Evolutionary conservation across 495 filamentous ascomycete species (phyloP).

Genomic region (Diplogelasinospora grovesii): DNA sequence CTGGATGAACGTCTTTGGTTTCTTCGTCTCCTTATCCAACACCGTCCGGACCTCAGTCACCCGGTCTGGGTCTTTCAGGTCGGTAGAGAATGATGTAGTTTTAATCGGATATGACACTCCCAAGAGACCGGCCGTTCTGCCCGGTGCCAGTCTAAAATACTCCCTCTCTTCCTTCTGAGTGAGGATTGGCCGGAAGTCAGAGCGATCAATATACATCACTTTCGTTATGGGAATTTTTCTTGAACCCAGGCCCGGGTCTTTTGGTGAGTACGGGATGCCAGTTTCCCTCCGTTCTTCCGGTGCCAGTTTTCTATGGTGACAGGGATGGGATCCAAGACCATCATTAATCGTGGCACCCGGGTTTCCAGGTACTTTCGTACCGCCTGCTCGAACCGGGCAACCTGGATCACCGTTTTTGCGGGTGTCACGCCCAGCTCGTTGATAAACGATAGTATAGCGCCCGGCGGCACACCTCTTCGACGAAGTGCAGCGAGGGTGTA

Average conservation of each 20-base stretch:
- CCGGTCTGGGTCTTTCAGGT: conserved; percentile 56
- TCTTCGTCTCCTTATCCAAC: conserved; percentile 58
- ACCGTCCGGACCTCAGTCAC: conserved; percentile 59
- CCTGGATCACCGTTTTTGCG: no score
- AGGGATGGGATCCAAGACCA: conserved; percentile 67
- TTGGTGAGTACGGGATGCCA: conserved; percentile 63
- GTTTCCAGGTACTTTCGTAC: conserved; percentile 68
- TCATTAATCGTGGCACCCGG: conserved; percentile 76
- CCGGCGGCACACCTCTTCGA: conserved; percentile 75
- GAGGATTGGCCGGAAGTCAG: conserved; percentile 78
- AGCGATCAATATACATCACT: conserved; percentile 82
- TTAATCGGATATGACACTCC: conserved; percentile 73
- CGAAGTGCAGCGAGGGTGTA: conserved; percentile 77
- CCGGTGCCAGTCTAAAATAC: conserved; percentile 85
- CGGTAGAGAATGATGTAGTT: conserved; percentile 64
- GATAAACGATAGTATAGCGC: conserved; percentile 54
- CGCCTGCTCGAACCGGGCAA: conserved; percentile 30
- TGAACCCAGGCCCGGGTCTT: conserved; percentile 51
- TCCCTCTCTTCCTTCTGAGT: conserved; percentile 71
- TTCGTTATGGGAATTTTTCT: conserved; percentile 61
- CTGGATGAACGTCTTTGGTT: conserved; percentile 81
- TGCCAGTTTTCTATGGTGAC: conserved; percentile 69
- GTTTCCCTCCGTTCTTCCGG: conserved; percentile 59
- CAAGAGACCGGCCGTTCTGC: conserved; percentile 76
- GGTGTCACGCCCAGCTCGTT: no score